phyloP scores from a whole-genome alignment of 2,329 filamentous ascomycete species.

The Xylaria sp. region DNA sequence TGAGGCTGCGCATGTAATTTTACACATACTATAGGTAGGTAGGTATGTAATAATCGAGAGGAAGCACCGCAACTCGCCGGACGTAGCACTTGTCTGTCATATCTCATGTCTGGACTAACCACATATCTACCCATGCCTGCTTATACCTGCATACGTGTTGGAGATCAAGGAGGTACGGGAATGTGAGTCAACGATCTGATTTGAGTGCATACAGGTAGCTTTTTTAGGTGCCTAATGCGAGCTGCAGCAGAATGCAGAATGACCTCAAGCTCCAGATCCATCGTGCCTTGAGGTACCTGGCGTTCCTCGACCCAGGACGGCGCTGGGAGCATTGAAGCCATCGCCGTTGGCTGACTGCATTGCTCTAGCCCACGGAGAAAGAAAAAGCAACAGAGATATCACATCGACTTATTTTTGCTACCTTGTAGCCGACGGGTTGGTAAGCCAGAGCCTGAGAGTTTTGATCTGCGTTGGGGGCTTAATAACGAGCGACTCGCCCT shows the following conservation, averaged over 20 bases:
- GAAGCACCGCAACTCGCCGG: constrained; percentile 6
- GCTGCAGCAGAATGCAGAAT: constrained; percentile 25
- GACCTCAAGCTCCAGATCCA: constrained; percentile 28
- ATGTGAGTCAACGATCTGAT: not conserved
- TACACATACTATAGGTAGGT: not conserved
- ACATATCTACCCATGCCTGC: not conserved
- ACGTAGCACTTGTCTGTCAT: constrained; percentile 8
- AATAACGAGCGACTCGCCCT: constrained; percentile 32
- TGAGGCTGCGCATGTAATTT: constrained; percentile 34
- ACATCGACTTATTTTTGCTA: constrained; percentile 3
- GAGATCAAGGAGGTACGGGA: constrained; percentile 5
- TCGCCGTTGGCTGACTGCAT: constrained; percentile 5
- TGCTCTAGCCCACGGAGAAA: constrained; percentile 1
- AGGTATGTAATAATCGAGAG: constrained; percentile 1
- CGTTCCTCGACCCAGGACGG: constrained; percentile 1
- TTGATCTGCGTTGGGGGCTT: constrained; percentile 23
- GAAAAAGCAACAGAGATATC: constrained; percentile 8
- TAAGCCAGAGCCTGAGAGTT: constrained; percentile 6
- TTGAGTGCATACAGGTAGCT: not conserved
- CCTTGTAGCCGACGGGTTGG: constrained; percentile 14
- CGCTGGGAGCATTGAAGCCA: constrained; percentile 3
- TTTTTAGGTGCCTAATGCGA: constrained; percentile 37
- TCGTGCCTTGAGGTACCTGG: constrained; percentile 42
- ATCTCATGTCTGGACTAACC: constrained; percentile 6
- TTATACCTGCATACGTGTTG: constrained; percentile 3